phyloP scores from a whole-genome alignment of 352 stramenopile species.

The Achlya hypogyna region DNA sequence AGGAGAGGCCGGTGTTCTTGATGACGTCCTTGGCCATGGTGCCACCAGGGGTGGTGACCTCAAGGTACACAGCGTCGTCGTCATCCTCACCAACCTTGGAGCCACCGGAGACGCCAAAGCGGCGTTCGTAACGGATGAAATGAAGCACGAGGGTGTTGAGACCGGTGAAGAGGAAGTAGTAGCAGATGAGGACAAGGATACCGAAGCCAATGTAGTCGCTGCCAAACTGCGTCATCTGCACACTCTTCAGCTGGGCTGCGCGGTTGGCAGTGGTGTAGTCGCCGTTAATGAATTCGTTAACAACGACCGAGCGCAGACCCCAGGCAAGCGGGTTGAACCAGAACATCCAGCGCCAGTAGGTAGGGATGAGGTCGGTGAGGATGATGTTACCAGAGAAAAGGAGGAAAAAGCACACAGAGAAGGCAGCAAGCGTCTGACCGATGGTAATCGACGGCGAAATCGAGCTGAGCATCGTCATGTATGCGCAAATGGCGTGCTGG shows the following conservation, averaged over 20 bases:
- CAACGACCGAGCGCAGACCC: constrained; percentile 9
- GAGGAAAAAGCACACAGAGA: constrained; percentile 20
- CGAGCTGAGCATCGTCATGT: constrained; percentile 19
- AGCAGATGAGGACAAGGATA: constrained; percentile 16
- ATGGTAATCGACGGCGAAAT: constrained; percentile 20
- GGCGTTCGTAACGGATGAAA: constrained; percentile 18
- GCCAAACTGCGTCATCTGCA: constrained; percentile 17
- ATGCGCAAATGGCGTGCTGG: constrained; percentile 19
- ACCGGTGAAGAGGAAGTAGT: constrained; percentile 21
- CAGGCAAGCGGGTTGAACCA: constrained; percentile 21
- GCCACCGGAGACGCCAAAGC: constrained; percentile 17
- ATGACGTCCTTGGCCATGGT: constrained; percentile 19
- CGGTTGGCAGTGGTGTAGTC: background rate
- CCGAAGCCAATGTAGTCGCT: constrained; percentile 9
- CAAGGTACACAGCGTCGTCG: constrained; percentile 27
- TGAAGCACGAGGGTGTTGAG: constrained; percentile 20
- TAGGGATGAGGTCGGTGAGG: constrained; percentile 16
- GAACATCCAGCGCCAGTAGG: constrained; percentile 19
- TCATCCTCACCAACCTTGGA: constrained; percentile 17
- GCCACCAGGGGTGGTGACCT: constrained; percentile 25
- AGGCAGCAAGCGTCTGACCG: constrained; percentile 3
- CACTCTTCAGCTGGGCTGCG: background rate
- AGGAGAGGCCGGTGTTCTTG: constrained; percentile 18
- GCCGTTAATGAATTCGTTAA: constrained; percentile 15
- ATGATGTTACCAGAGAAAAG: constrained; percentile 21